A percentile compares a stretch with the other conserved stretches of the same genome.
Conservation (phyloP, 1,284 basidiomycete species). For the Moesziomyces antarcticus region DNA sequence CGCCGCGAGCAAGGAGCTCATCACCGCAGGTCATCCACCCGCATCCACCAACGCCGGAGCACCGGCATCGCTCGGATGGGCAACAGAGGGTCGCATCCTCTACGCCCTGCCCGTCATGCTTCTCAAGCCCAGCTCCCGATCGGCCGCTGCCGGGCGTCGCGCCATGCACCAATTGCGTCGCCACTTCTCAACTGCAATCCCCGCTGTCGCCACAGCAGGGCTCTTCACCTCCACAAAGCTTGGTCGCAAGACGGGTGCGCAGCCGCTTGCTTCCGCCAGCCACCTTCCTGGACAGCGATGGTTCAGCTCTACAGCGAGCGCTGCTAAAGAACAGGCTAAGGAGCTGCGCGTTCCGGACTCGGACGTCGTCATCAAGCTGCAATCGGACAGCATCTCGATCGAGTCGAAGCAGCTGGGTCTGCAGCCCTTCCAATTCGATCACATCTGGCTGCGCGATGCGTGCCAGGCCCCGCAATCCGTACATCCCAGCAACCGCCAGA, state of each 20-base stretch:
- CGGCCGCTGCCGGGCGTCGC: conserved; percentile 13
- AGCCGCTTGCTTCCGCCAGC: neutral
- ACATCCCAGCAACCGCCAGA: conserved; percentile 80
- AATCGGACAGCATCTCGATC: conserved; percentile 51
- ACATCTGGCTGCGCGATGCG: conserved; percentile 72
- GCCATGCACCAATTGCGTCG: conserved; percentile 16
- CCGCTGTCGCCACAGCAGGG: conserved; percentile 27
- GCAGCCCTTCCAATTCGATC: conserved; percentile 53
- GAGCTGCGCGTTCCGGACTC: conserved; percentile 26
- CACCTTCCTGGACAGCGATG: neutral
- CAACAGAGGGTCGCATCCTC: conserved; percentile 44
- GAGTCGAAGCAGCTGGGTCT: conserved; percentile 61
- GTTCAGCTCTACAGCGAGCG: conserved; percentile 7
- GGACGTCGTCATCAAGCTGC: conserved; percentile 34
- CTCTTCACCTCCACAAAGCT: conserved; percentile 20
- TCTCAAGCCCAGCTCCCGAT: conserved; percentile 17
- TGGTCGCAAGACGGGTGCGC: neutral
- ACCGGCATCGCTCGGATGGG: conserved; percentile 44
- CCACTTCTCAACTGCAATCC: conserved; percentile 14
- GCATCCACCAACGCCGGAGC: conserved; percentile 30
- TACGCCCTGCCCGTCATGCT: conserved; percentile 37
- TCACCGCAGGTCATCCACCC: conserved; percentile 39
- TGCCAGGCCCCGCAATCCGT: conserved; percentile 74
- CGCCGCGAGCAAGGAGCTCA: conserved; percentile 24
- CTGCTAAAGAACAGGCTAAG: neutral